Base-by-base conservation (phyloP, 2,329 filamentous ascomycete genomes). In the Colletotrichum zoysiae region DNA sequence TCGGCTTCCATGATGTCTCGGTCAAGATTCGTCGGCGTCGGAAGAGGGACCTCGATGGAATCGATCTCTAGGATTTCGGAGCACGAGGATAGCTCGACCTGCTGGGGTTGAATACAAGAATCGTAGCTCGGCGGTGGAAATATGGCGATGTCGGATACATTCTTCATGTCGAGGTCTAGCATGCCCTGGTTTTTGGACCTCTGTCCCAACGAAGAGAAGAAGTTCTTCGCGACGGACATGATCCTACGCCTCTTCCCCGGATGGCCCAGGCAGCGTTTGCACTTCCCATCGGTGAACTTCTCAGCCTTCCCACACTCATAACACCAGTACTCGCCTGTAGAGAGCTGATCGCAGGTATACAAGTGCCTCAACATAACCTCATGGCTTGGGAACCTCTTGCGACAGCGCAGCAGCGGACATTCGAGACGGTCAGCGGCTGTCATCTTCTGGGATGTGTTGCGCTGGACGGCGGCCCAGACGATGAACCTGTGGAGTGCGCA, bases 331-430 rank as follows among this genome's bases (percentile, higher is more conserved):
- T 89, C 85, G 69, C 86, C 85, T 4, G 82, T 82, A 35, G 81
- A 77, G 42, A 89, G 82, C 75, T 86, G 81, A 40, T 82, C 79
- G 76, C 87, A 88, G 50, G 78, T 78, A 70, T 85, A 84, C 12
- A 89, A 79, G 73, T 89, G 87, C 75, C 82, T 84, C 61, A 89
- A 81, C 87, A 89, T 87, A 68, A 81, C 73, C 77, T 89, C 87
- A 75, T 89, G 87, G 77, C 84, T 82, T 20, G 81, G 77, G 76
- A 88, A 88, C 11, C 79, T 83, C 74, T 84, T 83, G 56, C 84
- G 83, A 76, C 87, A 89, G 50, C 82, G 82, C 50, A 88, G 76
- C 73, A 89, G 79, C 20, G 87, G 87, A 71, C 87, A 89, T 74
- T 84, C 83, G 50, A 86, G 79, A 68, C 82, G 84, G 74, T 88